Evolutionary conservation across 192 early-diverging fungal species (phyloP).

Genomic region (Jimgerdemannia flammicorona): DNA sequence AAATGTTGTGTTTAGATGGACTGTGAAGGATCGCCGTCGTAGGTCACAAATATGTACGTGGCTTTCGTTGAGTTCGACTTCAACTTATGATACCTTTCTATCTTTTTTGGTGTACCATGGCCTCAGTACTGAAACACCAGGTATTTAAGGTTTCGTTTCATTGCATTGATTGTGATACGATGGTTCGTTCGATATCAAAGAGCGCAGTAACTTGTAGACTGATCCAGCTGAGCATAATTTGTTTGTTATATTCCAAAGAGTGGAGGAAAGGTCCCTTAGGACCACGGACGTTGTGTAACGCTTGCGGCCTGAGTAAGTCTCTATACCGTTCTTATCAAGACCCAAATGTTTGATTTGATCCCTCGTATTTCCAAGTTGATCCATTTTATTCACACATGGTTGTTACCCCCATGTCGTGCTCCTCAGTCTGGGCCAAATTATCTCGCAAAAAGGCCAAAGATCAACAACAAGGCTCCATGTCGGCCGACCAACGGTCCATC

Average conservation of each 20-base stretch:
- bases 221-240: too few species aligned
- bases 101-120: background rate
- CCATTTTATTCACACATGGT: background rate
- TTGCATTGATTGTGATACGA: too few species aligned
- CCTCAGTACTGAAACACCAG: background rate
- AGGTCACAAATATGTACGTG: too few species aligned
- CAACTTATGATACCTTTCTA: background rate
- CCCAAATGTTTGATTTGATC: too few species aligned
- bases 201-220: too few species aligned
- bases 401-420: background rate
- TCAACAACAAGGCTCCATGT: background rate
- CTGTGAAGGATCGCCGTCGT: too few species aligned
- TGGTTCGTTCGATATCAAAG: too few species aligned
- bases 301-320: conserved; percentile 38
- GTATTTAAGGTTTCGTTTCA: background rate
- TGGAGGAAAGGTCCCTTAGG: conserved; percentile 56
- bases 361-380: too few species aligned
- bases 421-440: background rate
- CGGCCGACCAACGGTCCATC: background rate
- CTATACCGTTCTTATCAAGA: too few species aligned
- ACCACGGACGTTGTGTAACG: conserved; percentile 53
- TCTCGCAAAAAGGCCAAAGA: background rate
- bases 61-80: too few species aligned
- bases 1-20: too few species aligned
- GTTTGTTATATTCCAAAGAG: conserved; percentile 15